A percentile compares a stretch with the other conserved stretches of the same genome.
Conservation (phyloP, 768 basidiomycete genomes). For the Suillus ampliporus region DNA sequence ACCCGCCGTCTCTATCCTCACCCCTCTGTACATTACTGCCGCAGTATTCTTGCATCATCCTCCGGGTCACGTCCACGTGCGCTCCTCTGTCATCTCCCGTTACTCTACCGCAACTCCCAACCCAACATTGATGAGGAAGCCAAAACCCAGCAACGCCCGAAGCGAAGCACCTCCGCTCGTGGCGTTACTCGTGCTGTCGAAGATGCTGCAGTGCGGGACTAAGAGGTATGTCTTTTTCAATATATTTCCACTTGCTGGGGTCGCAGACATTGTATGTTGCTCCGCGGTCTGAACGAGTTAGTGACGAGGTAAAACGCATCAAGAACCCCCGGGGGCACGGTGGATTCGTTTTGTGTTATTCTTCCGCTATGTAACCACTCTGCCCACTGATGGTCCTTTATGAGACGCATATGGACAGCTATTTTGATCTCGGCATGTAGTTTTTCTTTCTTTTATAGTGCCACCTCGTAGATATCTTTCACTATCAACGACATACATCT, state of each 20-base stretch:
- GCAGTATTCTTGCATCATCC: background rate
- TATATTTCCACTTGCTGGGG: too few relatives aligned
- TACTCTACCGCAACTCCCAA: background rate
- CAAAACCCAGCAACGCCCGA: background rate
- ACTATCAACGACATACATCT: too few relatives aligned
- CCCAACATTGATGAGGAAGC: background rate
- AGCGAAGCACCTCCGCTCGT: background rate
- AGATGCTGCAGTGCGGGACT: background rate
- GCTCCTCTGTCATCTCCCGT: background rate
- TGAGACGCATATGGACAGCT: too few relatives aligned
- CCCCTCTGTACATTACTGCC: background rate
- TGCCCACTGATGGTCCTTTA: background rate
- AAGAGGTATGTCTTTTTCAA: background rate
- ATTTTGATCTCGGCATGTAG: too few relatives aligned
- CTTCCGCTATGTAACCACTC: background rate
- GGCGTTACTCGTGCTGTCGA: background rate
- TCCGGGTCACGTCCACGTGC: background rate
- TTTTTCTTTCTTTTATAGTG: too few relatives aligned
- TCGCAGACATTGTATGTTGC: background rate
- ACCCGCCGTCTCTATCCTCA: background rate
- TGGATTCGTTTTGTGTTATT: background rate
- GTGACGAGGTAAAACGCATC: background rate
- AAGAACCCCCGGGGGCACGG: background rate
- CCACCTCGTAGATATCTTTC: too few relatives aligned
- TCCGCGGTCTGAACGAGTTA: background rate